These are phyloP conservation scores for Calonectria henricotiae DNA, from an alignment of 2,329 filamentous ascomycete species.

Conservation along the genomic window DNA sequence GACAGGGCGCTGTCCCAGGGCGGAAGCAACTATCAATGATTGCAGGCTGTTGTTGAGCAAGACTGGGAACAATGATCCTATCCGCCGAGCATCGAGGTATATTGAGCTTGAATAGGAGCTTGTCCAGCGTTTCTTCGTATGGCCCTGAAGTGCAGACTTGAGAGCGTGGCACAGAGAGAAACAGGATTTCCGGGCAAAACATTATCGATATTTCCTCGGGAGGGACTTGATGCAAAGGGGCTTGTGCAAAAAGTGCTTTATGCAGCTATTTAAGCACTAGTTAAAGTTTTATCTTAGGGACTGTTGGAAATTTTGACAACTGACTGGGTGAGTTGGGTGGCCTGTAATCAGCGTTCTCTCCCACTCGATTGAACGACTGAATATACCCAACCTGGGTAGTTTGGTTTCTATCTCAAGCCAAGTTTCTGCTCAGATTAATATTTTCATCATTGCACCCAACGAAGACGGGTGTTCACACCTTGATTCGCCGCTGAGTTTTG, in stretches of 20 bases:
- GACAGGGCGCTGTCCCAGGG: not conserved
- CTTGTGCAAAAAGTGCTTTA: not conserved
- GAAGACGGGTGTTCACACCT: not conserved
- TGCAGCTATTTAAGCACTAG: not conserved
- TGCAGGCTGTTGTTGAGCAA: not conserved
- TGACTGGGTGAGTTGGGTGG: slow-evolving; percentile 8
- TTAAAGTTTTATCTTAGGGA: not conserved
- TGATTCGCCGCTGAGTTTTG: slow-evolving; percentile 12
- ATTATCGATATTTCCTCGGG: not conserved
- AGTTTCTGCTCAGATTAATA: not conserved
- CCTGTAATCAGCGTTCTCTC: not conserved
- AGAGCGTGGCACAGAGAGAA: slow-evolving; percentile 7
- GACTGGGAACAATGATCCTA: not conserved
- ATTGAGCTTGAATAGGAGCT: not conserved
- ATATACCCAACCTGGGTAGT: not conserved
- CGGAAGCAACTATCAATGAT: not conserved
- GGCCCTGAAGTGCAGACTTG: not conserved
- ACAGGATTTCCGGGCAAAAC: not conserved
- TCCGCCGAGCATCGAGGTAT: not conserved
- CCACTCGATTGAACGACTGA: not conserved
- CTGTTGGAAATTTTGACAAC: not conserved
- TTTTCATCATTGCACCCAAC: too few relatives aligned
- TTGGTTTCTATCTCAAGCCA: not conserved
- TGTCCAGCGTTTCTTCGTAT: not conserved
- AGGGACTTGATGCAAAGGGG: not conserved